Evolutionary conservation across 331 rosid genomes (phyloP), one percentile per base, ranked within the genome.

Genomic region (Stylosanthes scabra): DNA sequence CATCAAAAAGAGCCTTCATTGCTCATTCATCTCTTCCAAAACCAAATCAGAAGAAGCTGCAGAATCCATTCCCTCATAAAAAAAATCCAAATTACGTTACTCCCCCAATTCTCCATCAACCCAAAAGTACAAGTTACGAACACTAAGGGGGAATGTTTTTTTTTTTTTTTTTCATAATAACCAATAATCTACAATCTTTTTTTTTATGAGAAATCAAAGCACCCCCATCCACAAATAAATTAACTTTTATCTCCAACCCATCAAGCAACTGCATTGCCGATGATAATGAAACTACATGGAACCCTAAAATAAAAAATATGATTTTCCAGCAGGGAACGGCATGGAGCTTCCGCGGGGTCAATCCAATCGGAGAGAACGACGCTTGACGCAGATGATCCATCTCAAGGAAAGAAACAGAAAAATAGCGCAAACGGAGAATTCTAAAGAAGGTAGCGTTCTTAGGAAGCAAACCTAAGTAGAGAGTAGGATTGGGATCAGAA

Each of bases 391-490:
- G 28, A 58, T 57, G 8, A 65, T 57, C 68, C 78, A 72, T 20
- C 25, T 20, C 25, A 20, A 20, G 1, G 65, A 11, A 11, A 14
- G 39, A 11, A 10, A 25, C 2, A 5, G 8, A 12, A 28, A 29
- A 8, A 12, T 0, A 28, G n/a, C 41, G 16, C 11, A 47, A 13
- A 79, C 6, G 14, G 68, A 47, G 42, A 49, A 34, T 37, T 27
- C 27, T 39, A 28, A 46, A 28, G 49, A 6, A 6, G 28, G 11
- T 59, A 28, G 50, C 69, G 39, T 25, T 3, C 44, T 62, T 62
- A 11, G 47, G 63, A 57, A 65, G 47, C 74, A 59, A 71, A 78
- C 82, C 78, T 78, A 77, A 59, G 63, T 6, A 54, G 52, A 54
- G 52, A 75, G 54, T 0, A 41, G 46, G 1, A 39, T 9, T 12